Evolutionary conservation across 1,284 basidiomycete species (phyloP).

Genomic region (Trichosporon inkin): DNA sequence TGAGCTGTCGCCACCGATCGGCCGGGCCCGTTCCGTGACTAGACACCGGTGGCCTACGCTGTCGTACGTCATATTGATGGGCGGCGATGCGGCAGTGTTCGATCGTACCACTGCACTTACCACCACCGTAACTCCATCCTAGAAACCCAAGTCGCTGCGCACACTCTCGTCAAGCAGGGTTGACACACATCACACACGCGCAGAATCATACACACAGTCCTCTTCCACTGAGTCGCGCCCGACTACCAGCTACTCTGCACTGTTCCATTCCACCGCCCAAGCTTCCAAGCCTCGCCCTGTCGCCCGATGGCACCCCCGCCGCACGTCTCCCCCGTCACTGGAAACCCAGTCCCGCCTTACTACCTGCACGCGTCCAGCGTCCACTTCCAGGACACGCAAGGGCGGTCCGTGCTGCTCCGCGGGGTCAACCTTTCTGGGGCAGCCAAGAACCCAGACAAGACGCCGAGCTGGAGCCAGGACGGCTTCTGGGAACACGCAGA

Average conservation of each 20-base stretch:
- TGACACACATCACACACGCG: no score
- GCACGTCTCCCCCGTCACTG: conserved; percentile 64
- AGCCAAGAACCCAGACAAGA: conserved; percentile 71
- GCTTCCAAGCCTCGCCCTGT: neutral
- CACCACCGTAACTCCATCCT: conserved; percentile 7
- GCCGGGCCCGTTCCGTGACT: no score
- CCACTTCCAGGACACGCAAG: conserved; percentile 77
- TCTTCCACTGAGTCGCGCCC: neutral
- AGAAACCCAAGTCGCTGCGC: neutral
- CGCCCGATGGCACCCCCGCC: conserved; percentile 41
- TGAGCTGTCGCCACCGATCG: no score
- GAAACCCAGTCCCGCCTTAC: conserved; percentile 51
- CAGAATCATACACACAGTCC: no score
- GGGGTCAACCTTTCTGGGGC: conserved; percentile 91
- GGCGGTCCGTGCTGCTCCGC: conserved; percentile 78
- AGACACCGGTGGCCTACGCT: no score
- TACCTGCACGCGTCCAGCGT: conserved; percentile 63
- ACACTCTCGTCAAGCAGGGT: no score
- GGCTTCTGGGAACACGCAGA: conserved; percentile 88
- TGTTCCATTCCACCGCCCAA: neutral
- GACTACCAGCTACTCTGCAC: neutral
- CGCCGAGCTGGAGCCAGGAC: conserved; percentile 64
- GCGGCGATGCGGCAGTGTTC: neutral
- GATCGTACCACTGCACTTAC: neutral
- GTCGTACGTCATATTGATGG: no score